These are phyloP conservation scores for Phaeosphaeriaceae sp. DNA, from an alignment of 2,329 filamentous ascomycete genomes.

Conservation along the genomic window DNA sequence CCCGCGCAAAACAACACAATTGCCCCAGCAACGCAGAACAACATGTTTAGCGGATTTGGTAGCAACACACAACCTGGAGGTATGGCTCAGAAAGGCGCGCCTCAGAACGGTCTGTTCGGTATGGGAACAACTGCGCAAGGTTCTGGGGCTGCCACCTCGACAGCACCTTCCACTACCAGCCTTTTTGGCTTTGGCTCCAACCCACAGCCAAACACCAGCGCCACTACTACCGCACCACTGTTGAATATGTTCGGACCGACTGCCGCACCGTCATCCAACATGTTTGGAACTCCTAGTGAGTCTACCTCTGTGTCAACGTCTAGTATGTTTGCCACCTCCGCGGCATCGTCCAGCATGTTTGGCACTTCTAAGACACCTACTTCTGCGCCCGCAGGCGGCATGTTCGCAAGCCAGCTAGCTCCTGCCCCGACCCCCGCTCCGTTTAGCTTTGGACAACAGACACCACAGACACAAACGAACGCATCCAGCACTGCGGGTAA, in stretches of 20 bases:
- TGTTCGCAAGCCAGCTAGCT: conserved; percentile 22
- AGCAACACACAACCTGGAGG: conserved; percentile 18
- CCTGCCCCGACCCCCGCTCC: conserved; percentile 9
- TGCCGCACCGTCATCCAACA: too few species aligned
- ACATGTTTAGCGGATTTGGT: conserved; percentile 27
- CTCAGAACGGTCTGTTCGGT: conserved; percentile 18
- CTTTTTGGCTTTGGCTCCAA: conserved; percentile 22
- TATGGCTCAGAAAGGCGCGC: conserved; percentile 8
- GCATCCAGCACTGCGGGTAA: conserved; percentile 15
- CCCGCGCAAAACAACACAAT: conserved; percentile 20
- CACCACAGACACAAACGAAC: conserved; percentile 17
- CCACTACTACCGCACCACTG: conserved; percentile 4
- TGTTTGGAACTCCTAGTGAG: too few species aligned
- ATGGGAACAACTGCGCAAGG: conserved; percentile 18
- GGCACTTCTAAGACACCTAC: background rate
- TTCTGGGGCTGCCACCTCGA: conserved; percentile 14
- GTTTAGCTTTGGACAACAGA: conserved; percentile 18
- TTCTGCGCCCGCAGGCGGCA: conserved; percentile 17
- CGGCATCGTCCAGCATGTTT: too few species aligned
- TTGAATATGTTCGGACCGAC: too few species aligned
- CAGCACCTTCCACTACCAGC: conserved; percentile 13
- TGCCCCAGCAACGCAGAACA: conserved; percentile 4
- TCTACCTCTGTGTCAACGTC: conserved; percentile 6
- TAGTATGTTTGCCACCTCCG: background rate
- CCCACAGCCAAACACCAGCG: conserved; percentile 14